Conservation (phyloP, 1,139 yeast species). For the Yamadazyma friedrichii region DNA sequence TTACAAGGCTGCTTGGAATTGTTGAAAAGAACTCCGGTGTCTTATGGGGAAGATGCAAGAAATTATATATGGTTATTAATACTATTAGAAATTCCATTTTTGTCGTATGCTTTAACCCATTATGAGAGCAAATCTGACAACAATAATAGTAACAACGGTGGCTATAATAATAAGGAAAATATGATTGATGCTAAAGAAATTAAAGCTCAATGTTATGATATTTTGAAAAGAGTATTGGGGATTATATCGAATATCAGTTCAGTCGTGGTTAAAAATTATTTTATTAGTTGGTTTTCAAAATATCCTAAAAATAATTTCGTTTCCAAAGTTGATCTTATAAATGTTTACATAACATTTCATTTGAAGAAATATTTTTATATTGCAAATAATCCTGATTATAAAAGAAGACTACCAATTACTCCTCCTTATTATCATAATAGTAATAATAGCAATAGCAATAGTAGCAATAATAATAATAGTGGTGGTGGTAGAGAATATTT, state of each 20-base stretch:
- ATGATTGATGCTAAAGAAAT: slow-evolving; percentile 53
- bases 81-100: slow-evolving; percentile 60
- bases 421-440: not conserved
- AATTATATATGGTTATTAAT: slow-evolving; percentile 56
- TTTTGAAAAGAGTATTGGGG: slow-evolving; percentile 66
- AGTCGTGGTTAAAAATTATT: slow-evolving; percentile 35
- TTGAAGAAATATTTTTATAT: slow-evolving; percentile 40
- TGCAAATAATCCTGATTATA: slow-evolving; percentile 33
- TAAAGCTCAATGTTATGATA: slow-evolving; percentile 56
- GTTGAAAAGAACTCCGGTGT: slow-evolving; percentile 42
- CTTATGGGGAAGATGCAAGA: slow-evolving; percentile 32
- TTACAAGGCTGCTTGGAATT: slow-evolving; percentile 48
- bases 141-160: too few species aligned
- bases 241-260: slow-evolving; percentile 53
- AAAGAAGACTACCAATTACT: slow-evolving; percentile 12
- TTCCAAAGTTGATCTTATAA: slow-evolving; percentile 53
- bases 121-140: slow-evolving; percentile 16
- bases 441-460: not conserved
- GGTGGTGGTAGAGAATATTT: not conserved
- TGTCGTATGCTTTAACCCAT: slow-evolving; percentile 44
- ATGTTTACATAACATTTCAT: slow-evolving; percentile 65
- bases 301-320: slow-evolving; percentile 39
- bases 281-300: slow-evolving; percentile 60
- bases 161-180: not conserved
- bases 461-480: not conserved